Evolutionary conservation across 495 filamentous ascomycete species (phyloP).

Genomic region (Pyronema domesticum): DNA sequence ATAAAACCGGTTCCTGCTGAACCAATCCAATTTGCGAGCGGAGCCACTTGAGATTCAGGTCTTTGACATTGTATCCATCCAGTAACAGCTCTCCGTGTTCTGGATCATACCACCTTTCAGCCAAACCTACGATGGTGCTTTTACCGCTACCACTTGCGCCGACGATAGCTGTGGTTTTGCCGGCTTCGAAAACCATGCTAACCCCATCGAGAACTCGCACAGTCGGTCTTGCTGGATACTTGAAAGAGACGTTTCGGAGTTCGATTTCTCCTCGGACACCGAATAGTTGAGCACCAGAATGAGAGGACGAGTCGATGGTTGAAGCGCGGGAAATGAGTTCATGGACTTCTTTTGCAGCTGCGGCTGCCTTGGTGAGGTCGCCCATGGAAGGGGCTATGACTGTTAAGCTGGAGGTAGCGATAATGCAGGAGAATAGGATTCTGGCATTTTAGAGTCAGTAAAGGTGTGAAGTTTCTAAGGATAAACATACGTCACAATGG

Average conservation of each 20-base stretch:
- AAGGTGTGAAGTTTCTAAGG: too few species aligned
- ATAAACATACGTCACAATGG: conserved; percentile 34
- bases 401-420: conserved; percentile 5
- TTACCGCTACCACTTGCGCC: conserved; percentile 81
- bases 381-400: conserved; percentile 29
- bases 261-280: conserved; percentile 37
- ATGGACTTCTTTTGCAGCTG: not conserved
- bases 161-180: conserved; percentile 73
- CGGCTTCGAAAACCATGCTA: conserved; percentile 39
- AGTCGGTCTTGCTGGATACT: conserved; percentile 46
- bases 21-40: conserved; percentile 47
- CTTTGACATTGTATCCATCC: conserved; percentile 28
- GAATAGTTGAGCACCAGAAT: conserved; percentile 29
- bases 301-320: conserved; percentile 29
- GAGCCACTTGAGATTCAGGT: conserved; percentile 46
- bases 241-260: conserved; percentile 41
- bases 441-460: too few species aligned
- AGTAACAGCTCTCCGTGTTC: conserved; percentile 22
- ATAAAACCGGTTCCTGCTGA: conserved; percentile 50
- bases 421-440: conserved; percentile 3
- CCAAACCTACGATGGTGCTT: conserved; percentile 76
- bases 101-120: conserved; percentile 44
- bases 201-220: conserved; percentile 39
- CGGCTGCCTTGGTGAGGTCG: conserved; percentile 28
- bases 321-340: conserved; percentile 13